A percentile compares a stretch with the other conserved stretches of the same genome.
These are phyloP conservation scores for Pseudevernia furfuracea DNA, from an alignment of 495 filamentous ascomycete genomes.

Conservation along the genomic window DNA sequence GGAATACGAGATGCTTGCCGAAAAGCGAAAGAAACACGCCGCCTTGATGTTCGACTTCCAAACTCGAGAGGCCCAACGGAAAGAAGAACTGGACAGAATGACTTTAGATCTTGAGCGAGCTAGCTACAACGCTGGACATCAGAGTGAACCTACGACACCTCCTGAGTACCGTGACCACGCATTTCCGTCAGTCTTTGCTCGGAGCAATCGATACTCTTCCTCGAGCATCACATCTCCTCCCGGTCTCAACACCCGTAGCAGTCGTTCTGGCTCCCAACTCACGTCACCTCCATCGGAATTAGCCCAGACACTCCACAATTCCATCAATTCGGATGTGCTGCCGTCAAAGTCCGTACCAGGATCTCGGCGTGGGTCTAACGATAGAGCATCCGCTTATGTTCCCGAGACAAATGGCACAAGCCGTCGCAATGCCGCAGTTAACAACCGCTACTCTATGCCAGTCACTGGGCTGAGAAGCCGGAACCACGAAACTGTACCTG, in stretches of 20 bases:
- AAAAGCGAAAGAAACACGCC: slow-evolving; percentile 78
- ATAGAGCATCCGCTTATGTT: slow-evolving; percentile 22
- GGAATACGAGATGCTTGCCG: slow-evolving; percentile 76
- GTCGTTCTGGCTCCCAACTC: slow-evolving; percentile 62
- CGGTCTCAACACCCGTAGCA: slow-evolving; percentile 59
- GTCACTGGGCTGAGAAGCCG: slow-evolving; percentile 56
- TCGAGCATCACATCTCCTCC: slow-evolving; percentile 75
- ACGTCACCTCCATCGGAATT: slow-evolving; percentile 50
- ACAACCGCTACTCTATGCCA: slow-evolving; percentile 84
- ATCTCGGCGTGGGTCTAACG: slow-evolving; percentile 53
- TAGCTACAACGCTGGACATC: slow-evolving; percentile 54
- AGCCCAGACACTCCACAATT: slow-evolving; percentile 45
- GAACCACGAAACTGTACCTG: slow-evolving; percentile 42
- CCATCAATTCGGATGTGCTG: slow-evolving; percentile 43
- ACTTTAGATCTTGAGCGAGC: slow-evolving; percentile 63
- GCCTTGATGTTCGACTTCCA: slow-evolving; percentile 82
- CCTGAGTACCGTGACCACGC: slow-evolving; percentile 79
- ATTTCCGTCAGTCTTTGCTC: slow-evolving; percentile 64
- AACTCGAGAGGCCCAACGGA: slow-evolving; percentile 69
- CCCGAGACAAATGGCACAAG: slow-evolving; percentile 50
- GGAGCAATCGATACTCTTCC: slow-evolving; percentile 74
- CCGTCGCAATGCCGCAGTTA: slow-evolving; percentile 50
- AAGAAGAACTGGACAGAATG: slow-evolving; percentile 73
- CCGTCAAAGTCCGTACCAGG: slow-evolving; percentile 80
- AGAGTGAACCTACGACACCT: slow-evolving; percentile 94